Evolutionary conservation across 176 grass and related monocot species (phyloP), one percentile per base, ranked within the genome.

Genomic region (Cenchrus purpureus): DNA sequence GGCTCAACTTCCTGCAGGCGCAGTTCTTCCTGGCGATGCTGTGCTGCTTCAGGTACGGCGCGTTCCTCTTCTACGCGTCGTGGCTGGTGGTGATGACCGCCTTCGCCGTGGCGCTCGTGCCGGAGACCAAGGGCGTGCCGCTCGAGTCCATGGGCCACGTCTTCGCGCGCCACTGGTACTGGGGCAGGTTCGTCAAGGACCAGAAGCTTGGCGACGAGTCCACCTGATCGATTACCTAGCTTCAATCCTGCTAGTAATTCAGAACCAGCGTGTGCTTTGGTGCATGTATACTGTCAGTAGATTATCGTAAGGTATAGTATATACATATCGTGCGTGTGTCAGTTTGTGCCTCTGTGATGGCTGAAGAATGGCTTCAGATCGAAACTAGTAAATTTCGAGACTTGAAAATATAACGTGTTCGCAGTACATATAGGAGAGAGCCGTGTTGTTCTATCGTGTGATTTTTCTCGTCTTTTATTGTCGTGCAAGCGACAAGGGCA

Each of bases 21-120:
- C 90, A 95, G 90, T 74, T 72, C 72, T 95, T 95, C 88, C 93
- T 95, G 25, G 90, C 88, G 12, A 92, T 95, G 93, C 76, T 95
- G 2, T 95, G 93, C 90, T 79, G 58, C 80, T 86, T 95, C 90
- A 95, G 90, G 90, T 85, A 85, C 52, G 90, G 84, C 88, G 81
- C 88, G 45, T 95, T 92, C 83, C 13, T 88, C 8, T 90, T 84
- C 83, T 95, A 90, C 86, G 93, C 90, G 15, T 85, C n/a, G 58
- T 95, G 90, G 88, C 79, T 90, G 45, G 76, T 75, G 7, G 80
- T 95, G 19, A 92, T 95, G 93, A 95, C 93, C 29, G 88, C 59
- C 31, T 92, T 95, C 86, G 88, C 91, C 45, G 83, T 85, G 15
- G 83, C 67, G 20, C 68, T 95, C 45, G 82, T 95, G 28, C 93